Conservation (phyloP, 768 basidiomycete species). For the Pholiota molesta region DNA sequence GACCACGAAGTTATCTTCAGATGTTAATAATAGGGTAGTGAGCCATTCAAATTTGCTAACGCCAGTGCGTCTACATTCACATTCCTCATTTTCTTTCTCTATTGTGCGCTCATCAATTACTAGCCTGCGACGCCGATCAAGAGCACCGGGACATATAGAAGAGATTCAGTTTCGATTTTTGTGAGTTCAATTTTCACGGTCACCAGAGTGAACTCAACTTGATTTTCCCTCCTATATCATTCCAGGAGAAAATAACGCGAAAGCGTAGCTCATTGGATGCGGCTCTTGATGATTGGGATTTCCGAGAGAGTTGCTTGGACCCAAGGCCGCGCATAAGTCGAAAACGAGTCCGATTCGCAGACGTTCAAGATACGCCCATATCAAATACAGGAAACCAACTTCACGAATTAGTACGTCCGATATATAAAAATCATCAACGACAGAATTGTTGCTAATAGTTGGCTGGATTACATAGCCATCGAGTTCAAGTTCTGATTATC, state of each 20-base stretch:
- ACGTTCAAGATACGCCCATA: conserved; percentile 1
- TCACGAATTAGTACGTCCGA: conserved; percentile 9
- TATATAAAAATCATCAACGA: background rate
- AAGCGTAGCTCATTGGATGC: conserved; percentile 10
- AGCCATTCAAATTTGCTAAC: background rate
- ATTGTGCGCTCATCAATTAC: background rate
- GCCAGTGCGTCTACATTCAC: background rate
- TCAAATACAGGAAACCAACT: conserved; percentile 13
- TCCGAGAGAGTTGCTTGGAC: background rate
- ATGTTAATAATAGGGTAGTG: too few species aligned
- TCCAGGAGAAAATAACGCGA: background rate
- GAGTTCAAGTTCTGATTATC: background rate
- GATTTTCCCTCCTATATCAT: background rate
- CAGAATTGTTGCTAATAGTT: background rate
- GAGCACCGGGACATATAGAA: background rate
- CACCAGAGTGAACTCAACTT: too few species aligned
- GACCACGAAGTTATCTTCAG: background rate
- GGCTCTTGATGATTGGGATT: background rate
- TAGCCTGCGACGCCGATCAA: background rate
- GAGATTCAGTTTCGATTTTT: too few species aligned
- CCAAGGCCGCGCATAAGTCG: background rate
- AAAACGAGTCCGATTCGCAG: conserved; percentile 18
- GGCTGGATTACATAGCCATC: background rate
- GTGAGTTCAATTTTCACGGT: too few species aligned
- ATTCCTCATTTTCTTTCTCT: background rate